Base-by-base conservation (phyloP, 2,329 filamentous ascomycete genomes). In the Hypoxylon sp. region DNA sequence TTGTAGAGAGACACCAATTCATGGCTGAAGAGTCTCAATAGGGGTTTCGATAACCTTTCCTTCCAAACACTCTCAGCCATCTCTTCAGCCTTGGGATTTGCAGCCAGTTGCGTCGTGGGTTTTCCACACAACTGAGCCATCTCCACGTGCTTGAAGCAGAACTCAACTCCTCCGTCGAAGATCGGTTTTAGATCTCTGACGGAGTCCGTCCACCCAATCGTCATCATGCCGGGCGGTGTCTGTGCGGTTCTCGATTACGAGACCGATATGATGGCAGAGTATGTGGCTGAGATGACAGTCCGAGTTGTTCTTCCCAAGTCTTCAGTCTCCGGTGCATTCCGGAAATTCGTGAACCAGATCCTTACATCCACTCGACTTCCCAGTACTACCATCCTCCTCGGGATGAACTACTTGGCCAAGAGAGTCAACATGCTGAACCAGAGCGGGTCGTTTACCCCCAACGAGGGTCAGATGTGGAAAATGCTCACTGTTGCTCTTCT, bases 161-260 rank as follows among this genome's bases (percentile, higher is more conserved):
- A 77, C 72, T 68, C 54, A 78, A 77, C 72, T 69, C 54, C 69
- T 74, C 73, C 75, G 72, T 65, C 74, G 75, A 76, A 74, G 75
- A 69, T 73, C 69, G 5, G 39, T n/a, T 7, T 16, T 30, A 54
- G 71, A 74, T 75, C 70, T 73, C 74, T 76, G 73, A 70, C 70
- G 73, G 71, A 71, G 67, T 43, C 52, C 25, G 25, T 61, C 56
- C 46, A 65, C 69, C 69, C 51, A 71, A 75, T 74, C 71, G 75
- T 74, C 82, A 88, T 81, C 75, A 89, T 89, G 87, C 83, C 87
- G 70, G 94, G 94, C 78, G 94, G 94, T 74, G 94, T 97, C 39
- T 96, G 94, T 74, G 93, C 93, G 75, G 92, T 96, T 81, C 88
- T 97, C 80, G 94, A 97, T 84, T 97, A 97, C 79, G 94, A 97